Conservation (phyloP, 352 stramenopile genomes). For the Globisporangium lucens region DNA sequence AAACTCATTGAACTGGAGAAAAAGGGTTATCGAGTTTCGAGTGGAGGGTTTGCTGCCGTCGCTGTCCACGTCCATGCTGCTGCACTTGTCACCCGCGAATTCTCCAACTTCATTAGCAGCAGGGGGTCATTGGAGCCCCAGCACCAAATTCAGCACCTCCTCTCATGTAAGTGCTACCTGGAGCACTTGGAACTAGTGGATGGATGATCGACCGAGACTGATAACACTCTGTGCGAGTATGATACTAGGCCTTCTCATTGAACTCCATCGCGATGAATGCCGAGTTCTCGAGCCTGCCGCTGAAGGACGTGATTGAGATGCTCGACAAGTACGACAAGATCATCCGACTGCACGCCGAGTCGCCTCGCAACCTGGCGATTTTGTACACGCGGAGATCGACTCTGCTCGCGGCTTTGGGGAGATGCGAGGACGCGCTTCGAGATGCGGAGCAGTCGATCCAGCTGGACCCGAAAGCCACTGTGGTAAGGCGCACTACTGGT, state of each 20-base stretch:
- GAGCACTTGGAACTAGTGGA: not conserved
- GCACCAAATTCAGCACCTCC: not conserved
- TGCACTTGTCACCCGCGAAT: conserved; percentile 6
- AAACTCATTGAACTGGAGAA: not conserved
- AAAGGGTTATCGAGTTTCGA: too few species aligned
- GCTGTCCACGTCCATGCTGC: conserved; percentile 7
- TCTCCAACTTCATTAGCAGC: not conserved
- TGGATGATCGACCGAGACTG: too few species aligned
- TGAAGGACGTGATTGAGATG: conserved; percentile 36
- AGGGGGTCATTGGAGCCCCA: not conserved
- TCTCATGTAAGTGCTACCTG: not conserved
- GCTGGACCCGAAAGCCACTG: conserved; percentile 45
- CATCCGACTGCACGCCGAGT: conserved; percentile 45
- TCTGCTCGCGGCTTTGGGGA: conserved; percentile 47
- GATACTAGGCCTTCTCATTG: conserved; percentile 14
- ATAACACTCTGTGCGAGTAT: too few species aligned
- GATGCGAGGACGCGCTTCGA: conserved; percentile 38
- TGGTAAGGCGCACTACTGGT: conserved; percentile 22
- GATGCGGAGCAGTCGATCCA: conserved; percentile 55
- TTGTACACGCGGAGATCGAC: conserved; percentile 59
- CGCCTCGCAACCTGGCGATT: conserved; percentile 51
- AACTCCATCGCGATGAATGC: conserved; percentile 25
- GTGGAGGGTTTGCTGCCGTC: conserved; percentile 4
- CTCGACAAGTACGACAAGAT: conserved; percentile 68
- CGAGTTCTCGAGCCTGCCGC: conserved; percentile 18